Evolutionary conservation across 176 grass and related monocot genomes (phyloP).

Genomic region (Raddia distichophylla): DNA sequence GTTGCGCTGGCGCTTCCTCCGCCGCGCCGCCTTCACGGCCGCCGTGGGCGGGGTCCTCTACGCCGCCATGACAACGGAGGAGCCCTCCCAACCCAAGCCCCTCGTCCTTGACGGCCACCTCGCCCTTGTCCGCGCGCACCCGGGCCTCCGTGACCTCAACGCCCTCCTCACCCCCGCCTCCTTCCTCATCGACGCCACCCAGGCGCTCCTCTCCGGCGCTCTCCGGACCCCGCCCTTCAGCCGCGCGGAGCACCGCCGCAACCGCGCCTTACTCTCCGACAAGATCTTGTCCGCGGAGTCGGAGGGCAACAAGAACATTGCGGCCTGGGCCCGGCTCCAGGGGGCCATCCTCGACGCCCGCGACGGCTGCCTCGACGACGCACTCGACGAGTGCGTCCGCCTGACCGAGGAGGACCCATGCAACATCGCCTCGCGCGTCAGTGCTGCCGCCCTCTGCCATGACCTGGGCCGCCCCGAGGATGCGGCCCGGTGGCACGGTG

Average conservation of each 20-base stretch:
- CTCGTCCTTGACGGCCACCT: neutral
- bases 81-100: neutral
- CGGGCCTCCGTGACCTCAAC: conserved; percentile 30
- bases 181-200: conserved; percentile 41
- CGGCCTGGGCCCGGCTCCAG: neutral
- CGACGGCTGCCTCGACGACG: conserved; percentile 28
- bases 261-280: neutral
- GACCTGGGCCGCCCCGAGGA: conserved; percentile 15
- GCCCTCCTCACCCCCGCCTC: conserved; percentile 5
- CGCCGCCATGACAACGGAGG: neutral
- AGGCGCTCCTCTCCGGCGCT: conserved; percentile 16
- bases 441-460: conserved; percentile 28
- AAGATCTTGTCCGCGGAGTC: neutral
- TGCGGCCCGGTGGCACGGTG: neutral
- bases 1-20: conserved; percentile 40
- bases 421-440: neutral
- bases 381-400: neutral
- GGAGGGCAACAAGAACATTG: neutral
- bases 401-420: neutral
- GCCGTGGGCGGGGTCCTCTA: conserved; percentile 11
- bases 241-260: too few species aligned
- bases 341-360: conserved; percentile 5
- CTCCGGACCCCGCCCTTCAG: conserved; percentile 25
- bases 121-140: conserved; percentile 35
- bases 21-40: conserved; percentile 25